Conservation (phyloP, 306 rosid species). For the Vigna trinervia region DNA sequence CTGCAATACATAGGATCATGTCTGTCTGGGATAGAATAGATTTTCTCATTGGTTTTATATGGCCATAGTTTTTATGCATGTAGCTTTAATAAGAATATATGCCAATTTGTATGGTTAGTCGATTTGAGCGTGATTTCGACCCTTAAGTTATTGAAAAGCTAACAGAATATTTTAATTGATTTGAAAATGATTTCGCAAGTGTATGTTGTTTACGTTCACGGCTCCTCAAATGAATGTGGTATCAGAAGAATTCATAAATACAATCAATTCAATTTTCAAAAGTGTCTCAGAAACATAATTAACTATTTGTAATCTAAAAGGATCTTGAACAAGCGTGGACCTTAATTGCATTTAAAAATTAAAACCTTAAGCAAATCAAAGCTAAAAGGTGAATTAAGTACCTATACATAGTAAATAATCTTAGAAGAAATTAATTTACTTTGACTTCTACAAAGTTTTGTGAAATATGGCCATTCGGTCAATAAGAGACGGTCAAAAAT, state of each 20-base stretch:
- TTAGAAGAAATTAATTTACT: not conserved
- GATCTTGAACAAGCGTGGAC: conserved; percentile 3
- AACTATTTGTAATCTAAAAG: conserved; percentile 2
- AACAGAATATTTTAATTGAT: conserved; percentile 43
- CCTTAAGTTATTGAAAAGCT: conserved; percentile 48
- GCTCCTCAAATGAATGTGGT: conserved; percentile 30
- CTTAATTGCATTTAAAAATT: not conserved
- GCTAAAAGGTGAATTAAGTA: not conserved
- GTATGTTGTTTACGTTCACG: conserved; percentile 49
- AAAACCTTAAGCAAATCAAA: not conserved
- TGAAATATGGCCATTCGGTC: not conserved
- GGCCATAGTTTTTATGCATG: conserved; percentile 38
- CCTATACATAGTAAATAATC: not conserved
- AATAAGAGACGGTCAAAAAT: too few species aligned
- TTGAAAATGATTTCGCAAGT: conserved; percentile 41
- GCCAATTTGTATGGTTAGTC: conserved; percentile 44
- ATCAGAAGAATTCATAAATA: conserved; percentile 16
- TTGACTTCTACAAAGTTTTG: not conserved
- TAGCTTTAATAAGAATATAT: conserved; percentile 39
- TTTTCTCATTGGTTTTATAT: conserved; percentile 30
- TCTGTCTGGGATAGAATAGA: conserved; percentile 29
- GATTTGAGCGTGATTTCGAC: conserved; percentile 46
- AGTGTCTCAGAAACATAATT: not conserved
- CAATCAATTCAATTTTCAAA: conserved; percentile 1
- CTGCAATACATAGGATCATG: conserved; percentile 37